phyloP scores from a whole-genome alignment of 2,329 filamentous ascomycete genomes.

The Cercospora berteroae region DNA sequence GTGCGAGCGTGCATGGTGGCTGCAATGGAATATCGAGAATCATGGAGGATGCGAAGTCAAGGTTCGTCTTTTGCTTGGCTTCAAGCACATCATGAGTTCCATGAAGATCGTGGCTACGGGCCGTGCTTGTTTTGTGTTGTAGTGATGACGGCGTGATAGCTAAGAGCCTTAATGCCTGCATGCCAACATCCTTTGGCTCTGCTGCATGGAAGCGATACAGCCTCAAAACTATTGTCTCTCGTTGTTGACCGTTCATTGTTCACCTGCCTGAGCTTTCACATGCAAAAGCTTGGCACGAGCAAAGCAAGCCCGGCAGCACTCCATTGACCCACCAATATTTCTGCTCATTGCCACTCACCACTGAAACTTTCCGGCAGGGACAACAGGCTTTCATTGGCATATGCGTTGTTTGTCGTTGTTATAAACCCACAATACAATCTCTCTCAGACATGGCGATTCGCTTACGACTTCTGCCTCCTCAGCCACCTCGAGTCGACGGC shows the following conservation, averaged over 20 bases:
- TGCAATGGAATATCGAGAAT: neutral
- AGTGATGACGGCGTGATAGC: neutral
- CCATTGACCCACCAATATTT: neutral
- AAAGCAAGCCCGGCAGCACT: neutral
- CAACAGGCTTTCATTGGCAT: neutral
- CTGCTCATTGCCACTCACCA: neutral
- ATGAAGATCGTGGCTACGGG: no score
- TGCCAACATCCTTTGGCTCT: neutral
- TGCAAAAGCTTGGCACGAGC: neutral
- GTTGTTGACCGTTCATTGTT: neutral
- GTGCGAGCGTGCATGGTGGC: neutral
- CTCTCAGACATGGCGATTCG: neutral
- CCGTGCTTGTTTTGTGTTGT: neutral
- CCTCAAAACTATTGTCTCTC: neutral
- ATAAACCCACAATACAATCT: neutral
- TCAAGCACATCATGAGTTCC: neutral
- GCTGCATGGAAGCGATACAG: no score
- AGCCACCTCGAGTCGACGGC: neutral
- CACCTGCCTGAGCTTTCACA: neutral
- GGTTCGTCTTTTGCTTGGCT: neutral
- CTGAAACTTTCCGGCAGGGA: neutral
- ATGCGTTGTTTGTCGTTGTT: neutral
- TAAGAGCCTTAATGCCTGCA: neutral
- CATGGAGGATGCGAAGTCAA: no score
- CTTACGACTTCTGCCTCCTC: neutral